Percentiles rank a stretch among this genome's conserved stretches.
phyloP scores from a whole-genome alignment of 1,284 basidiomycete species.

The Fistulina hepatica region DNA sequence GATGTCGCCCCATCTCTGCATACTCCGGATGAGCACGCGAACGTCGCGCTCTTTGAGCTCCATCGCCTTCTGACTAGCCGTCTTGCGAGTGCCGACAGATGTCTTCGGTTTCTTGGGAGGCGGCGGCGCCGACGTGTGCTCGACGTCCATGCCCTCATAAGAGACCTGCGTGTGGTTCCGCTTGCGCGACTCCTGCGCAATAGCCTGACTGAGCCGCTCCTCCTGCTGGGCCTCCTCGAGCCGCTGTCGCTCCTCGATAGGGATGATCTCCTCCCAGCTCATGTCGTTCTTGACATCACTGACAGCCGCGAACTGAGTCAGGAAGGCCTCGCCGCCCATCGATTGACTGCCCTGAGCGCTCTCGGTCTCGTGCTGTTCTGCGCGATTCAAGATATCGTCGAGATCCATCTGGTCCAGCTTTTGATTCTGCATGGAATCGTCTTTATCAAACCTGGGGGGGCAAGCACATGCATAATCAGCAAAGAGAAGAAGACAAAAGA shows the following conservation, averaged over 20 bases:
- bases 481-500: slow-evolving; percentile 12
- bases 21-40: slow-evolving; percentile 87
- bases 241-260: slow-evolving; percentile 81
- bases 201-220: too few relatives aligned
- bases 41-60: slow-evolving; percentile 96
- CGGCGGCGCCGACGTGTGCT: slow-evolving; percentile 49
- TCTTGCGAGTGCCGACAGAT: slow-evolving; percentile 64
- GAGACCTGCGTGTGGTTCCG: slow-evolving; percentile 79
- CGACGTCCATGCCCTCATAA: slow-evolving; percentile 87
- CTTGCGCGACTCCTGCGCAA: slow-evolving; percentile 62
- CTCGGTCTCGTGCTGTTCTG: slow-evolving; percentile 95
- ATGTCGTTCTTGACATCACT: slow-evolving; percentile 98
- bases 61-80: slow-evolving; percentile 86
- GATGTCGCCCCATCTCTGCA: slow-evolving; percentile 98
- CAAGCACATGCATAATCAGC: too few relatives aligned
- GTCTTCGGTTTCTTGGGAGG: slow-evolving; percentile 64
- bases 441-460: slow-evolving; percentile 80
- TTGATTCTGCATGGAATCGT: slow-evolving; percentile 84
- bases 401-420: slow-evolving; percentile 99
- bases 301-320: slow-evolving; percentile 90
- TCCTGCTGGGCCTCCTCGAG: slow-evolving; percentile 66
- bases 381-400: slow-evolving; percentile 94
- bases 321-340: slow-evolving; percentile 93
- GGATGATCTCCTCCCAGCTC: slow-evolving; percentile 99
- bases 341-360: slow-evolving; percentile 75